These are phyloP conservation scores for Oehlia diaphana DNA, from an alignment of 192 early-diverging fungal species.

Conservation along the genomic window DNA sequence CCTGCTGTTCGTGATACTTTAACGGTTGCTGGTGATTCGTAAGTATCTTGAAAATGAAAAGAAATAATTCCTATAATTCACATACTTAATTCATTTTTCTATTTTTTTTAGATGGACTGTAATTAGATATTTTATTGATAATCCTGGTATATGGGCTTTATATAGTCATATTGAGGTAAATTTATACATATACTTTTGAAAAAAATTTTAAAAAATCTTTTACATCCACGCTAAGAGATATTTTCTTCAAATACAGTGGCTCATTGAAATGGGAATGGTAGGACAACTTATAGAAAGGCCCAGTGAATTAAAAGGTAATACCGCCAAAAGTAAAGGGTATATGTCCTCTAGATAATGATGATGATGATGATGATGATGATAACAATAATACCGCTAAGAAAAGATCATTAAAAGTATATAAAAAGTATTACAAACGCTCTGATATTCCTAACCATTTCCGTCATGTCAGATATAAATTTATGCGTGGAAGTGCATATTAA, in stretches of 20 bases:
- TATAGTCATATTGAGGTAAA: constrained; percentile 38
- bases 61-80: too few relatives aligned
- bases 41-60: constrained; percentile 32
- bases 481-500: too few relatives aligned
- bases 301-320: not conserved
- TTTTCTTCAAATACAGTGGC: constrained; percentile 29
- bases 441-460: too few relatives aligned
- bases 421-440: not conserved
- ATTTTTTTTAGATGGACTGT: constrained; percentile 5
- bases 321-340: too few relatives aligned
- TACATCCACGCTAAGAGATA: too few relatives aligned
- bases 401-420: not conserved
- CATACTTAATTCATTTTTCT: not conserved
- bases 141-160: constrained; percentile 33
- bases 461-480: too few relatives aligned
- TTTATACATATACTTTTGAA: too few relatives aligned
- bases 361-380: too few relatives aligned
- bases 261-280: constrained; percentile 47
- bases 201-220: too few relatives aligned
- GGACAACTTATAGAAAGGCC: constrained; percentile 43
- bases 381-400: not conserved
- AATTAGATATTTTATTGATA: constrained; percentile 27
- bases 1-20: constrained; percentile 79
- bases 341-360: too few relatives aligned
- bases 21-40: constrained; percentile 64